Base-by-base conservation (phyloP, 768 basidiomycete species). In the Pulveroboletus sp. region DNA sequence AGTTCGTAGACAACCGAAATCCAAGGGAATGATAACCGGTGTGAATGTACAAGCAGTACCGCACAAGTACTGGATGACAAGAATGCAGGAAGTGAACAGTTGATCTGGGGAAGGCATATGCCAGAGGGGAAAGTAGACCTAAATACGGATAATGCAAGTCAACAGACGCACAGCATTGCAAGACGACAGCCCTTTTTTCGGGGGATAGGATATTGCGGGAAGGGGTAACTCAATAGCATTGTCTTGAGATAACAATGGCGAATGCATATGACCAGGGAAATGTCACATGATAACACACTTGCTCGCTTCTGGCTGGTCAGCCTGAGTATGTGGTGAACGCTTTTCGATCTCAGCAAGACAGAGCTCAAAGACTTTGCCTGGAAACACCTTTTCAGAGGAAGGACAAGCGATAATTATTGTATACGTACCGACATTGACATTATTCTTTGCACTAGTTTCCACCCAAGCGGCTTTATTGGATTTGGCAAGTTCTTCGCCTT, bases 361-460 rank as follows among this genome's bases (percentile, higher is more conserved):
- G 43, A 89, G 75, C 60, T 93, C 89, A 49, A 93, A 93, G 20
- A 90, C 90, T 63, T 85, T 84, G 68, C 76, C 90, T 91, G 40
- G 31, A 35, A 32, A 26, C 17, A 6, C 12, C 27, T 9, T 13
- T 4, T 37, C 53, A 50, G 12, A 53, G 44, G 40, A 47, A 34
- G 29, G 5, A 9, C 11, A n/a, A 38, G 30, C 10, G 14, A 22
- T 8, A 13, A 19, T 19, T 3, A 16, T 34, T 13, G n/a, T 27
- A 24, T 36, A 85, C 93, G 69, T 60, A 93, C 93, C 82, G 59
- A 96, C 86, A 68, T 95, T 93, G 67, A 81, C 68, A 58, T 92
- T 89, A 50, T 81, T 76, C 77, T 89, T 89, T 30, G 93, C 91
- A 60, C 89, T 92, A 13, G 89, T 89, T 71, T 95, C 93, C 36